Evolutionary conservation across 495 filamentous ascomycete genomes (phyloP), one percentile per base, ranked within the genome.

Genomic region (Lasiosphaeris hirsuta): DNA sequence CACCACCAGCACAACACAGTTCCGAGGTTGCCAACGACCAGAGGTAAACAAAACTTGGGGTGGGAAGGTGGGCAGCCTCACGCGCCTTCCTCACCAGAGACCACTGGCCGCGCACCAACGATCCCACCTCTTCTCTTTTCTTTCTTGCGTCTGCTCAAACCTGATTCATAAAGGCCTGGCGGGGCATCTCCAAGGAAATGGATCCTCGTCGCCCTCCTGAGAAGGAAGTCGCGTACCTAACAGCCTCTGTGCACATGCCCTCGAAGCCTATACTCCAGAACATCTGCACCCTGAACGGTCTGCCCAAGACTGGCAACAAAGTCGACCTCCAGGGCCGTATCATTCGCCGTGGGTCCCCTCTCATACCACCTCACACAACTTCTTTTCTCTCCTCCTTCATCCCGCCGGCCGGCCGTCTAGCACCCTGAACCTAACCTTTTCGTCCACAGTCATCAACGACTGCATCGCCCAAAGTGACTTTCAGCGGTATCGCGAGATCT

Each of bases 221-320:
- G 51, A 37, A 38, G 4, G 85, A 76, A 58, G 73, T 73, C 57
- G 72, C 76, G 54, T 53, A 62, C 38, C 69, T 80, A 35, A 62
- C 66, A 33, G 57, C 64, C 19, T 62, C 59, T 23, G 42, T 76
- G 40, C 61, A 66, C 43, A 66, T 56, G 15, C 62, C 62, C 6
- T 66, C 70, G 58, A 92, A 92, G 69, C 79, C 78, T 33, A 81
- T 87, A 50, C 81, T 98, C 39, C 89, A 90, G 57, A 69, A 74
- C 13, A 86, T 97, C 61, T 83, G 92, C 62, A 82, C 80, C 40
- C 73, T 75, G 54, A 87, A 93, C 68, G 80, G 83, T 30, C 78
- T 93, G 14, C 75, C 79, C 36, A 85, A 89, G 39, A 88, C 83
- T 30, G 94, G 94, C 8, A 84, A 90, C 57, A 98, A 98, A 74